These are phyloP conservation scores for Meredithiella fracta DNA, from an alignment of 2,329 filamentous ascomycete species.

Conservation along the genomic window DNA sequence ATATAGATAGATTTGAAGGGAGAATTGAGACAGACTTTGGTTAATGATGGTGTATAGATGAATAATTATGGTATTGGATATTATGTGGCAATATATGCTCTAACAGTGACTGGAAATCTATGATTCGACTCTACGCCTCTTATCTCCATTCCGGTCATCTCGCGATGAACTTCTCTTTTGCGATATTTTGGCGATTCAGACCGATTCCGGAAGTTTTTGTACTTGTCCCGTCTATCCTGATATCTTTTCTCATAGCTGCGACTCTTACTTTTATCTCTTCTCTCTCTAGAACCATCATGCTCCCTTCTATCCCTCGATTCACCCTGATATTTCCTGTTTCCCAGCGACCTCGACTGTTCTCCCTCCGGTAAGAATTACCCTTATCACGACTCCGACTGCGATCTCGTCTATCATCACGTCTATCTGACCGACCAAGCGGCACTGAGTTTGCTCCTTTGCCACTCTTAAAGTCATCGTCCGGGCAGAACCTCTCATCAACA, in stretches of 20 bases:
- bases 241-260: conserved; percentile 19
- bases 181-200: conserved; percentile 20
- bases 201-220: conserved; percentile 17
- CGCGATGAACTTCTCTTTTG: conserved; percentile 36
- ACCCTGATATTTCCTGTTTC: too few relatives aligned
- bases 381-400: conserved; percentile 15
- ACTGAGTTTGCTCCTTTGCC: conserved; percentile 53
- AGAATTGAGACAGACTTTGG: not conserved
- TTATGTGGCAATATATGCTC: not conserved
- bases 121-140: conserved; percentile 39
- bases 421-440: conserved; percentile 36
- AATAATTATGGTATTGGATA: not conserved
- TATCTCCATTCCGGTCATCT: conserved; percentile 39
- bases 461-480: conserved; percentile 36
- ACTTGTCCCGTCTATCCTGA: conserved; percentile 19
- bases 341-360: not conserved
- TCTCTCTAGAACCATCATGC: not conserved
- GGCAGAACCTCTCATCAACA: conserved; percentile 50
- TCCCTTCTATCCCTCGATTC: too few relatives aligned
- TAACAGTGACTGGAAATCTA: conserved; percentile 15
- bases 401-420: conserved; percentile 16
- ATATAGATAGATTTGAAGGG: conserved; percentile 35
- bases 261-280: conserved; percentile 16
- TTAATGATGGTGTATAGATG: not conserved
- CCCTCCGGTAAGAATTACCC: conserved; percentile 16